Base-by-base conservation (phyloP, 2,329 filamentous ascomycete genomes). In the Lasiodiplodia sp. region DNA sequence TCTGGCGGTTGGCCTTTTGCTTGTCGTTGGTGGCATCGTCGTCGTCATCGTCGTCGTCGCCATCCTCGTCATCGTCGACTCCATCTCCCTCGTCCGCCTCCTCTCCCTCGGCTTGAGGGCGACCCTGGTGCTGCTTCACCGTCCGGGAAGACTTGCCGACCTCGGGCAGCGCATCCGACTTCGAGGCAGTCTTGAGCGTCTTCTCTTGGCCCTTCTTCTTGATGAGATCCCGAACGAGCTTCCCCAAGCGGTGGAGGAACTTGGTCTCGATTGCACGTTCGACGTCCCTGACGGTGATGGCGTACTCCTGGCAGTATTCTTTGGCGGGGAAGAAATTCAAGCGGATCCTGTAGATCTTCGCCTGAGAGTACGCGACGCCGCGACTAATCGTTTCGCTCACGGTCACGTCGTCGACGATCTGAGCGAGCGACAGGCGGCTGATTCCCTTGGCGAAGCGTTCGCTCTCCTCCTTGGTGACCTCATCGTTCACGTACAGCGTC, bases 401-500 rank as follows among this genome's bases (percentile, higher is more conserved):
- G 1, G 86, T 88, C 16, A 93, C 91, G 71, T 90, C 89, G 77
- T 98, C 92, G 37, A 97, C 82, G 44, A 99, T 88, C 74, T 96
- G 91, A 0, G 92, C 90, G 53, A 99, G 85, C 4, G 92, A 92
- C 55, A 98, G 86, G 70, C 92, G 89, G 76, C 92, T 97, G 76
- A 98, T 97, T 31, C 90, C 92, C 83, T 99, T 99, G 58, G 94
- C 91, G 76, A 99, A 98, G 58, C 86, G 87, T 74, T 94, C 89
- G 10, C 88, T 89, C 66, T 94, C 87, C 4, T 89, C 86, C 40
- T 86, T 82, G 1, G 89, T 85, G 44, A 97, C 82, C 74, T 94
- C 91, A 25, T 89, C 84, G 73, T 92, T 92, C 37, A 96, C 85
- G 56, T 92, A 86, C 21, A 98, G 84, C 0, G 92, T 96, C 93